Evolutionary conservation across 2,329 filamentous ascomycete genomes (phyloP), one percentile per base, ranked within the genome.

Genomic region (Pseudofabraea citricarpa): DNA sequence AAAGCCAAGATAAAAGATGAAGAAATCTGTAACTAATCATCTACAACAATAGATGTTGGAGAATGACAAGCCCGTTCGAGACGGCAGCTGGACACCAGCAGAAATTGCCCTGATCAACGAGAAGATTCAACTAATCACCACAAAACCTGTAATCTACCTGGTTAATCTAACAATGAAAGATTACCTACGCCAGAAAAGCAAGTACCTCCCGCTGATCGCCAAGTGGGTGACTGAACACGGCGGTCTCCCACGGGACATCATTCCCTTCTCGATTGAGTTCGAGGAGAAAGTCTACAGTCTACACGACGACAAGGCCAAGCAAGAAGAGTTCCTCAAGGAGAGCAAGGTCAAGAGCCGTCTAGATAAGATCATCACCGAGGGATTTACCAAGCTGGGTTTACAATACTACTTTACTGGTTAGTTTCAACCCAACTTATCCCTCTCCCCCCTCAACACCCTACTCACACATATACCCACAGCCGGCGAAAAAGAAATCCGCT

Each of bases 161-260:
- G 66, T 71, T 41, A 71, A 71, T 52, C 44, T 71, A 42, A 68
- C 66, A 2, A 69, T 70, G 68, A 70, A 70, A 57, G 68, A 71
- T 47, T 71, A 71, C 55, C 58, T 71, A 20, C 52, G 68, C 26
- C 68, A 70, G 45, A 70, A 71, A 59, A 64, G 64, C 61, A 71
- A 71, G 55, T 71, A 70, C 37, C 63, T 71, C 15, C 64, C 66
- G 3, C 41, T 53, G 12, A 71, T 71, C n/a, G 64, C 64, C 33
- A 67, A 69, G 49, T 71, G 68, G 68, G 67, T 70, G 3, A 66
- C 62, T 4, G 64, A 65, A 53, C 68, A 71, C 47, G 68, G 68
- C 9, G 68, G 68, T 9, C 43, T 59, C 8, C 61, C 65, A 8
- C 50, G 59, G 27, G 67, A 70, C 45, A 67, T 71, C 33, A 63